phyloP scores from a whole-genome alignment of 371 early-diverging fungal species.

The Rhizopus stolonifer region DNA sequence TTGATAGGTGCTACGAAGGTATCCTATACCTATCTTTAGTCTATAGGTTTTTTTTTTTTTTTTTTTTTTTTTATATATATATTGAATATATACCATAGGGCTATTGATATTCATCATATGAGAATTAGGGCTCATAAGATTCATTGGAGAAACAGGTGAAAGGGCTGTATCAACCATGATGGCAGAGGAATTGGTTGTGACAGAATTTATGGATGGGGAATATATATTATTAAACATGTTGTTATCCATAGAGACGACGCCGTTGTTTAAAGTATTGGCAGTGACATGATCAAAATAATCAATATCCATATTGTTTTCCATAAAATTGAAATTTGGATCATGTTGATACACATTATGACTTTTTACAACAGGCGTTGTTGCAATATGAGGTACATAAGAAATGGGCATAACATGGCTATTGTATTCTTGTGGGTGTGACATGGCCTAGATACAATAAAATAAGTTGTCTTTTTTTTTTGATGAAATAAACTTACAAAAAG shows the following conservation, averaged over 20 bases:
- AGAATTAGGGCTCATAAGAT: conserved; percentile 11
- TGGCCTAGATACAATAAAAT: background rate
- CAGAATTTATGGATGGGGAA: conserved; percentile 17
- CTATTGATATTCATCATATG: conserved; percentile 12
- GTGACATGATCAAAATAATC: conserved; percentile 16
- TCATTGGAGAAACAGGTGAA: conserved; percentile 19
- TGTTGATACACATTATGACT: conserved; percentile 19
- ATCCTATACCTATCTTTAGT: too few relatives aligned
- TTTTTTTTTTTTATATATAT: background rate
- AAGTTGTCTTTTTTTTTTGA: background rate
- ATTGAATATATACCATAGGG: conserved; percentile 10
- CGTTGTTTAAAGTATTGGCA: background rate
- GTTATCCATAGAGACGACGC: conserved; percentile 2
- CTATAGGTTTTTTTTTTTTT: too few relatives aligned
- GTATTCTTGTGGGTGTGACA: background rate
- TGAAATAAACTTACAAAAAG: conserved; percentile 4
- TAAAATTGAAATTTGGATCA: conserved; percentile 5
- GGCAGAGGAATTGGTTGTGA: conserved; percentile 18
- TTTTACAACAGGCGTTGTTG: conserved; percentile 26
- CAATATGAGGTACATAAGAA: conserved; percentile 16
- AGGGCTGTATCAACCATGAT: conserved; percentile 16
- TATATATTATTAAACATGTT: conserved; percentile 6
- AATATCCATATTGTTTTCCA: conserved; percentile 20
- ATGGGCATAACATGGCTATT: background rate
- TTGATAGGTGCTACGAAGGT: conserved; percentile 13